phyloP scores from a whole-genome alignment of 768 basidiomycete genomes.

The Russula sp. region DNA sequence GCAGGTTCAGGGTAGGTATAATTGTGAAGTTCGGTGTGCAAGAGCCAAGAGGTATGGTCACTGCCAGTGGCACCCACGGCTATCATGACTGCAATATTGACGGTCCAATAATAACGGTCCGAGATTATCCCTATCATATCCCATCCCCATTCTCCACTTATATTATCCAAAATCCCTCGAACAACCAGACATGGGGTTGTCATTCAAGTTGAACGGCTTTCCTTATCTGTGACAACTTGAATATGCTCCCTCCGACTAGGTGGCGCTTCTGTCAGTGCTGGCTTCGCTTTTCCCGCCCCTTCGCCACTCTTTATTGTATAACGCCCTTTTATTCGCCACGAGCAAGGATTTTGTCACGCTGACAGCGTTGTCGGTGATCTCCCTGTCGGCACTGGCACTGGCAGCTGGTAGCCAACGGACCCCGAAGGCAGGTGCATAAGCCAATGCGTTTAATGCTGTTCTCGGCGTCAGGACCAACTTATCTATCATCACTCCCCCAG shows the following conservation, averaged over 20 bases:
- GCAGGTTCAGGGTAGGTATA: neutral
- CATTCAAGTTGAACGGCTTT: constrained; percentile 44
- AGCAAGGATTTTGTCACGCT: constrained; percentile 23
- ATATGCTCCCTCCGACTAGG: constrained; percentile 40
- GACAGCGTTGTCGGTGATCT: constrained; percentile 24
- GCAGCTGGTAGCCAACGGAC: constrained; percentile 1
- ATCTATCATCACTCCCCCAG: constrained; percentile 29
- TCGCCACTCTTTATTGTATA: constrained; percentile 22
- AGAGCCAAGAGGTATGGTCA: neutral
- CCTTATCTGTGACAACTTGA: constrained; percentile 23
- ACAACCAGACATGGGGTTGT: constrained; percentile 29
- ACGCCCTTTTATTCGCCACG: neutral
- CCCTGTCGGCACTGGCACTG: neutral
- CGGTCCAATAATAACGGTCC: neutral
- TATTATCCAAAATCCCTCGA: constrained; percentile 20
- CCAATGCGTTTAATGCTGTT: constrained; percentile 45
- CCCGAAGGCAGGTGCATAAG: constrained; percentile 25
- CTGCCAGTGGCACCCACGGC: too few relatives aligned
- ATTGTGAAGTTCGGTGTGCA: neutral
- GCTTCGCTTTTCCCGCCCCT: constrained; percentile 26
- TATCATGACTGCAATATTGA: neutral
- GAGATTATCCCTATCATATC: too few relatives aligned
- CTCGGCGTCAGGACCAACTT: constrained; percentile 44
- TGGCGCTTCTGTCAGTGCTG: constrained; percentile 31
- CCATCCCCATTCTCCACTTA: too few relatives aligned